Conservation (phyloP, 805 yeast genomes). For the Lipomyces spencermartinsiae region DNA sequence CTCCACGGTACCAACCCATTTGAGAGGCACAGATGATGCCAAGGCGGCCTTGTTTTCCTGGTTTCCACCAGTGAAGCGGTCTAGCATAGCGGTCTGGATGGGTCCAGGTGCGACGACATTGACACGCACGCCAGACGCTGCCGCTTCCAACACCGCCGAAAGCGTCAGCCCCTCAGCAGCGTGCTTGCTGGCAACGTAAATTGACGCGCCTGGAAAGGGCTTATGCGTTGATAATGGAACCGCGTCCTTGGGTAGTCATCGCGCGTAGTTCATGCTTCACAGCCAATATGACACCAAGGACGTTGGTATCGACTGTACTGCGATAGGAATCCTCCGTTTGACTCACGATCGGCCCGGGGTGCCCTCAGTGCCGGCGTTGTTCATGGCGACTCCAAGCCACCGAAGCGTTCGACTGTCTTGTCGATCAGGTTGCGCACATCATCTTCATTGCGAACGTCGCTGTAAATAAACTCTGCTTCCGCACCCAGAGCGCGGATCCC, state of each 20-base stretch:
- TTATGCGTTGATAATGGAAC: slow-evolving; percentile 15
- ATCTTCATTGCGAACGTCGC: neutral
- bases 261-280: neutral
- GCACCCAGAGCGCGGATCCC: neutral
- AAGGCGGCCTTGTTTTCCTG: neutral
- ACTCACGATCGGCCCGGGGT: neutral
- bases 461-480: neutral
- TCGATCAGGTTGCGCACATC: neutral
- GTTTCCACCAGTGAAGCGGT: slow-evolving; percentile 1
- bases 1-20: neutral
- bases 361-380: slow-evolving; percentile 1
- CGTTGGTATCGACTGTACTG: neutral
- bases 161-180: slow-evolving; percentile 19
- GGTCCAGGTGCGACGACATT: slow-evolving; percentile 28
- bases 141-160: slow-evolving; percentile 22
- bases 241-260: neutral
- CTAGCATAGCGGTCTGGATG: slow-evolving; percentile 18
- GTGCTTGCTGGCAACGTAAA: slow-evolving; percentile 21
- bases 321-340: neutral
- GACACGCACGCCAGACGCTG: slow-evolving; percentile 19
- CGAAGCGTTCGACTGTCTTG: neutral
- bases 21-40: neutral
- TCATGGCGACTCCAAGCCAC: neutral
- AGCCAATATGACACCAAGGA: neutral
- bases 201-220: slow-evolving; percentile 14